A percentile compares a stretch with the other conserved stretches of the same genome.
These are phyloP conservation scores for grape (Vitis vinifera) DNA, from an alignment of 164 flowering plant species.

Conservation along the genomic window ASM3070453v1 NC_081808.1:5246501-5247000, in stretches of 20 bases:
- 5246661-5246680: conserved; percentile 47
- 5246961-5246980: not conserved
- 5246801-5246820: conserved; percentile 33
- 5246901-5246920: conserved; percentile 71
- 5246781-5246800: too few species aligned
- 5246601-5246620: not conserved
- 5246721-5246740: conserved; percentile 50
- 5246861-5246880: conserved; percentile 67
- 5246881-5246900: conserved; percentile 62
- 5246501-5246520: not conserved
- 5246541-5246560: conserved; percentile 22
- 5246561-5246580: conserved; percentile 2
- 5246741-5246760: too few species aligned
- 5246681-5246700: conserved; percentile 61
- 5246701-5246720: conserved; percentile 35
- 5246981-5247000: not conserved
- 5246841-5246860: conserved; percentile 53
- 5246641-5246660: not conserved
- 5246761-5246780: too few species aligned
- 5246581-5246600: not conserved
- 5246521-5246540: conserved; percentile 14
- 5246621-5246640: conserved; percentile 6
- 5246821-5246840: conserved; percentile 58
- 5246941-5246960: not conserved
- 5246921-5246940: conserved; percentile 58